Conservation (phyloP, 129 eudicot species). For the Apium graveolens region DNA sequence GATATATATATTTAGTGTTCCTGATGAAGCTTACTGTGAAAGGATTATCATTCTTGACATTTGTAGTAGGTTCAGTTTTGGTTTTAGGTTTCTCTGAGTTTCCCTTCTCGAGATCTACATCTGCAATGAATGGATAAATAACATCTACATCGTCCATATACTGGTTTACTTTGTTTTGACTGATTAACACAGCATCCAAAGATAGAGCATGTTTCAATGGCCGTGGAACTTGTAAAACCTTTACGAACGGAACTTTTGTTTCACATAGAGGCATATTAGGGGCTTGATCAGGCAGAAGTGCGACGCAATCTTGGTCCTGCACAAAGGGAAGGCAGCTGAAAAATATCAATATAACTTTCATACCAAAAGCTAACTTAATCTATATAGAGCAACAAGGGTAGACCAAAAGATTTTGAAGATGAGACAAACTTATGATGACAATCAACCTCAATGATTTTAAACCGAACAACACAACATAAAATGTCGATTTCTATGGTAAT, state of each 20-base stretch:
- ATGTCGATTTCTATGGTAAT: neutral
- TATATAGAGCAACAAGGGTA: neutral
- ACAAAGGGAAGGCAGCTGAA: slow-evolving; percentile 7
- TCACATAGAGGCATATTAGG: slow-evolving; percentile 25
- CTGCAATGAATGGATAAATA: slow-evolving; percentile 35
- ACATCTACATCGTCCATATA: slow-evolving; percentile 38
- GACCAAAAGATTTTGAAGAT: neutral
- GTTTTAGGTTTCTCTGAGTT: slow-evolving; percentile 31
- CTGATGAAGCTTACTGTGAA: slow-evolving; percentile 33
- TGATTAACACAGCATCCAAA: slow-evolving; percentile 34
- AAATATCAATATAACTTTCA: neutral
- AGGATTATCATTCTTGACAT: slow-evolving; percentile 41
- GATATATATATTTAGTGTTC: too few relatives aligned
- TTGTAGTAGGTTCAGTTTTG: slow-evolving; percentile 28
- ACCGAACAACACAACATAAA: neutral
- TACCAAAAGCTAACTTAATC: neutral
- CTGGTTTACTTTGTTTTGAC: slow-evolving; percentile 34
- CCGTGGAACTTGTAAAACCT: slow-evolving; percentile 28
- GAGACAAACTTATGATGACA: too few relatives aligned
- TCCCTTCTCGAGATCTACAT: slow-evolving; percentile 57
- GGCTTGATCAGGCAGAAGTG: slow-evolving; percentile 52
- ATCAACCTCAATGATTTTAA: neutral
- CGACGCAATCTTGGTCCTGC: slow-evolving; percentile 52
- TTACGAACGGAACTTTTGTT: slow-evolving; percentile 26
- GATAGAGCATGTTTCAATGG: slow-evolving; percentile 40